Conservation (phyloP, 2,329 filamentous ascomycete species). For the Annulohypoxylon truncatum region DNA sequence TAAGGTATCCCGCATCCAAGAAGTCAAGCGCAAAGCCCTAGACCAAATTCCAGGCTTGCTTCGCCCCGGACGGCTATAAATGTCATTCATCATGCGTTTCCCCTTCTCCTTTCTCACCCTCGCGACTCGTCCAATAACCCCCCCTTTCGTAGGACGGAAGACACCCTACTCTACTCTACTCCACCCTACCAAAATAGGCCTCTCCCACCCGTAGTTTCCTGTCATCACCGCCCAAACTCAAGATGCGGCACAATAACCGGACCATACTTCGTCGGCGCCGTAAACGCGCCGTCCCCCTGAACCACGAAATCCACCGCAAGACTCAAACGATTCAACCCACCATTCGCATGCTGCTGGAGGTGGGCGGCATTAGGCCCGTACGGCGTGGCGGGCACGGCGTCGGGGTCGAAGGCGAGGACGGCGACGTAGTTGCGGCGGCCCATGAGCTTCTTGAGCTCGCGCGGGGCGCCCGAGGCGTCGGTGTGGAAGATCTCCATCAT, state of each 20-base stretch:
- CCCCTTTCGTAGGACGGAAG: slow-evolving; percentile 6
- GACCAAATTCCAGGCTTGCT: background rate
- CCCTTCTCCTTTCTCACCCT: background rate
- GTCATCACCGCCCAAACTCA: slow-evolving; percentile 73
- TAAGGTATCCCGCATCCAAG: background rate
- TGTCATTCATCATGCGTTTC: background rate
- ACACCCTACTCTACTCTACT: background rate
- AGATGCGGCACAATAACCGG: slow-evolving; percentile 93
- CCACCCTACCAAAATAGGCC: too few relatives aligned
- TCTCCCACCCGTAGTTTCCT: background rate
- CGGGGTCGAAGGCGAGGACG: slow-evolving; percentile 93
- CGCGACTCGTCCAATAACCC: background rate
- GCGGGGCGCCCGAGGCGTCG: slow-evolving; percentile 83
- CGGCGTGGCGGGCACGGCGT: slow-evolving; percentile 64
- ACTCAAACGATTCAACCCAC: slow-evolving; percentile 75
- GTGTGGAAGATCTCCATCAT: slow-evolving; percentile 99
- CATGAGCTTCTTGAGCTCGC: slow-evolving; percentile 94
- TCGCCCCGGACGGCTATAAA: background rate
- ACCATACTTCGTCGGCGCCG: slow-evolving; percentile 91
- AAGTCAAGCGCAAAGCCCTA: background rate
- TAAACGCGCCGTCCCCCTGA: slow-evolving; percentile 86
- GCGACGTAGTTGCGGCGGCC: slow-evolving; percentile 91
- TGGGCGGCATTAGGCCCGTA: slow-evolving; percentile 46
- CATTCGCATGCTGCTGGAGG: slow-evolving; percentile 55
- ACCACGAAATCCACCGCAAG: slow-evolving; percentile 97